phyloP scores from a whole-genome alignment of 2,329 filamentous ascomycete species.

The Ophiocordyceps australis region DNA sequence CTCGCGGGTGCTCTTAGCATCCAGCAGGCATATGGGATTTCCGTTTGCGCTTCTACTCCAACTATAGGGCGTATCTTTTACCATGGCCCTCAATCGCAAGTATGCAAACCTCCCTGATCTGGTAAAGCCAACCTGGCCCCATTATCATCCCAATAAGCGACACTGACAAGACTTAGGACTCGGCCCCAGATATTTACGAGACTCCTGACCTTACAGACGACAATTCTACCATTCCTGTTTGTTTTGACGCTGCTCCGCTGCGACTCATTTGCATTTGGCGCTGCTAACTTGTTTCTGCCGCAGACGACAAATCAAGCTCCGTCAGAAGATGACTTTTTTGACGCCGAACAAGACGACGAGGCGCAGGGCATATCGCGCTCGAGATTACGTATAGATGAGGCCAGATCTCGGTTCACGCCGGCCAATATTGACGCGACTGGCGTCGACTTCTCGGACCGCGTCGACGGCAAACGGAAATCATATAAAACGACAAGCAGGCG shows the following conservation, averaged over 20 bases:
- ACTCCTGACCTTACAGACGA: slow-evolving; percentile 87
- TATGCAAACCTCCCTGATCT: slow-evolving; percentile 68
- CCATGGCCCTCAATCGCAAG: slow-evolving; percentile 62
- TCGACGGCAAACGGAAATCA: slow-evolving; percentile 65
- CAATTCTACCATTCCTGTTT: slow-evolving; percentile 65
- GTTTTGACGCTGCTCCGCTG: slow-evolving; percentile 9
- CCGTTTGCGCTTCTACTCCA: too few relatives aligned
- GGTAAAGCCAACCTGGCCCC: slow-evolving; percentile 25
- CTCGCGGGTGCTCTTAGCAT: too few relatives aligned
- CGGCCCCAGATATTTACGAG: slow-evolving; percentile 89
- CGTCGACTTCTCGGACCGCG: slow-evolving; percentile 79
- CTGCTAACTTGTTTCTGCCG: too few relatives aligned
- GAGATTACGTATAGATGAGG: slow-evolving; percentile 58
- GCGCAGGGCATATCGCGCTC: slow-evolving; percentile 55
- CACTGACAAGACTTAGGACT: slow-evolving; percentile 40
- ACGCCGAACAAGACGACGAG: slow-evolving; percentile 49
- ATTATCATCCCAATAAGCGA: slow-evolving; percentile 3
- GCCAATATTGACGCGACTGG: slow-evolving; percentile 57
- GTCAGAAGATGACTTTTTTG: slow-evolving; percentile 44
- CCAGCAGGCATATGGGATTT: too few relatives aligned
- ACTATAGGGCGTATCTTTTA: too few relatives aligned
- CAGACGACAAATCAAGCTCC: slow-evolving; percentile 35
- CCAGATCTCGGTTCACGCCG: slow-evolving; percentile 62
- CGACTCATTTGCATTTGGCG: slow-evolving; percentile 7
- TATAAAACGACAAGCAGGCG: slow-evolving; percentile 60